Base-by-base conservation (phyloP, 441 rosid species). In the Syzygium malaccense region DNA sequence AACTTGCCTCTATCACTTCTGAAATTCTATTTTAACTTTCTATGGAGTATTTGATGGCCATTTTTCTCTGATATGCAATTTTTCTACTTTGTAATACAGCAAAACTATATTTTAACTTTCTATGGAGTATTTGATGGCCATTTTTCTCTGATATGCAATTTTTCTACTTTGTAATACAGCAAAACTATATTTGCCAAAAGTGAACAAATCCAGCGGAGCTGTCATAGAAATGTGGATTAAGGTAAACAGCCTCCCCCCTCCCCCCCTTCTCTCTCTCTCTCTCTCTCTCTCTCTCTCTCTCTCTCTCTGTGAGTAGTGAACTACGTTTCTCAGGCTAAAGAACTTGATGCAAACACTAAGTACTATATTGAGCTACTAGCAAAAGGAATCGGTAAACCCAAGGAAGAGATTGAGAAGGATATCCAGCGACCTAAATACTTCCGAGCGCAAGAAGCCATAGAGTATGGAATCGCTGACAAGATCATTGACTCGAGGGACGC, bases 381-480 rank as follows among this genome's bases (percentile, higher is more conserved):
- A 13, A 90, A 96, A 90, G 97, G 97, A 88, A 93, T 95, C 2
- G 97, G 99, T 37, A 97, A 96, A 90, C 51, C 98, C 55, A 92
- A 92, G 93, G 98, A 96, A 92, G 97, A 96, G 92, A 91, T 97
- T 89, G 85, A 51, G 23, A 93, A 94, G 89, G 99, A 95, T 84
- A 90, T 95, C 62, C 95, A 94, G 89, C 92, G 94, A 86, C 94
- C 96, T 53, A 96, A 95, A 85, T 95, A 92, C 93, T 90, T 96
- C 55, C 92, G 89, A 48, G 96, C 96, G 54, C 93, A 96, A 89
- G 95, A 93, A 91, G 98, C 98, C 41, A 92, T 96, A 51, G 98
- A 94, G 71, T 97, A 96, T 89, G 99, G 99, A 66, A 87, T 97
- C 64, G 99, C 94, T 55, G 99, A 97, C 93, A 96, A 95, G 93